Evolutionary conservation across 345 rosid species (phyloP).

Genomic region (Raphanus raphanistrum): DNA sequence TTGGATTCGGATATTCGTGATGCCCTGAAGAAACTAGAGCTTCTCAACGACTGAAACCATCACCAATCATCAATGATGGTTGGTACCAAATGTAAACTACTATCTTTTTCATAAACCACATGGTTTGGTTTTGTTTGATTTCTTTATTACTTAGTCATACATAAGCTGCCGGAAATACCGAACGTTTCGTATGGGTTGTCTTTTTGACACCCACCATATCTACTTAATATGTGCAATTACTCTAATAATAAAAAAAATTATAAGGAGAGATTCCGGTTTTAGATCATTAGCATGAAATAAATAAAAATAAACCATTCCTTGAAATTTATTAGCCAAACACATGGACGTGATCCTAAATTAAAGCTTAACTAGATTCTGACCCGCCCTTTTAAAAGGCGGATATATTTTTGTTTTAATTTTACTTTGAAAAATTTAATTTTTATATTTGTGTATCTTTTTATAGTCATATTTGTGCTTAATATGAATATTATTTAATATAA

Average conservation of each 20-base stretch:
- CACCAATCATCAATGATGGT: conserved; percentile 14
- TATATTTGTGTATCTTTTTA: too few species aligned
- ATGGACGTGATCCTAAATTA: conserved; percentile 2
- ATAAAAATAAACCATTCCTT: not conserved
- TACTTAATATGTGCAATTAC: not conserved
- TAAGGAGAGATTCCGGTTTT: conserved; percentile 8
- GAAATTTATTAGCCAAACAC: not conserved
- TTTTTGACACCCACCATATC: conserved; percentile 27
- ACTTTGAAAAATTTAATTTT: too few species aligned
- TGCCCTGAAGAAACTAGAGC: conserved; percentile 60
- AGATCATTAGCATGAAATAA: not conserved
- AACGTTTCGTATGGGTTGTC: conserved; percentile 36
- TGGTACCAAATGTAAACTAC: conserved; percentile 4
- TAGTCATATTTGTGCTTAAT: too few species aligned
- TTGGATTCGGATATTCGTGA: conserved; percentile 52
- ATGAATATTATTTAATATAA: too few species aligned
- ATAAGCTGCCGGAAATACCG: conserved; percentile 36
- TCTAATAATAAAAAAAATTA: conserved; percentile 10
- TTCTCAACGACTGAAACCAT: conserved; percentile 38
- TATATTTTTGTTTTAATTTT: too few species aligned
- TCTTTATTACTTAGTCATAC: conserved; percentile 30
- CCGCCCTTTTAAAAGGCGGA: too few species aligned
- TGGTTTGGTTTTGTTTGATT: conserved; percentile 32
- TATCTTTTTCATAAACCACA: conserved; percentile 23
- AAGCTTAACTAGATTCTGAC: too few species aligned